Conservation (phyloP, 768 basidiomycete species). For the Porphyrellus cyaneotinctus region DNA sequence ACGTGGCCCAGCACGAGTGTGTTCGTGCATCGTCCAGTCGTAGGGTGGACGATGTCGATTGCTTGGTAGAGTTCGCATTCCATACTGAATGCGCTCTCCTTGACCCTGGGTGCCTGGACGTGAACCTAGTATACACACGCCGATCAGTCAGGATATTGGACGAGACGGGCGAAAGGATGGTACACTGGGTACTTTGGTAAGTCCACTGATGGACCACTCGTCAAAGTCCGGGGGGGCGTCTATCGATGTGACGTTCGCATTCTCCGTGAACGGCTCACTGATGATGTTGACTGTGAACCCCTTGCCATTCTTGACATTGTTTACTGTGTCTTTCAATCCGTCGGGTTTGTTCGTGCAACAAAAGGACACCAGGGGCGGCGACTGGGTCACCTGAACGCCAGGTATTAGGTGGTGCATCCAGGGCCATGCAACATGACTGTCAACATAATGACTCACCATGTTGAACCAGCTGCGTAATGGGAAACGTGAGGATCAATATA, state of each 20-base stretch:
- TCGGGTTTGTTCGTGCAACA: conserved; percentile 15
- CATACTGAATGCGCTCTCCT: conserved; percentile 46
- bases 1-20: conserved; percentile 38
- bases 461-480: conserved; percentile 19
- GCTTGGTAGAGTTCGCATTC: conserved; percentile 41
- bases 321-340: conserved; percentile 39
- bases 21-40: conserved; percentile 20
- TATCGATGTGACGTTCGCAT: conserved; percentile 36
- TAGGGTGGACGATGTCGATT: conserved; percentile 31
- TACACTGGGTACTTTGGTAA: conserved; percentile 17
- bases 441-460: conserved; percentile 13
- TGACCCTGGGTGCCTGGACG: conserved; percentile 39
- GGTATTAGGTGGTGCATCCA: background rate
- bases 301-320: conserved; percentile 39
- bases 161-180: background rate
- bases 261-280: conserved; percentile 43
- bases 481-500: background rate
- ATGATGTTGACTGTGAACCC: conserved; percentile 52
- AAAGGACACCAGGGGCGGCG: conserved; percentile 38
- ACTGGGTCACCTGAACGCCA: conserved; percentile 16
- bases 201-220: conserved; percentile 40
- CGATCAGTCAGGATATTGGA: background rate
- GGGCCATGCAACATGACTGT: background rate
- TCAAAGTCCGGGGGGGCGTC: conserved; percentile 35
- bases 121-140: conserved; percentile 21